Evolutionary conservation across 2,329 filamentous ascomycete species (phyloP), one percentile per base, ranked within the genome.

Genomic region (Cryphonectria carpinicola): DNA sequence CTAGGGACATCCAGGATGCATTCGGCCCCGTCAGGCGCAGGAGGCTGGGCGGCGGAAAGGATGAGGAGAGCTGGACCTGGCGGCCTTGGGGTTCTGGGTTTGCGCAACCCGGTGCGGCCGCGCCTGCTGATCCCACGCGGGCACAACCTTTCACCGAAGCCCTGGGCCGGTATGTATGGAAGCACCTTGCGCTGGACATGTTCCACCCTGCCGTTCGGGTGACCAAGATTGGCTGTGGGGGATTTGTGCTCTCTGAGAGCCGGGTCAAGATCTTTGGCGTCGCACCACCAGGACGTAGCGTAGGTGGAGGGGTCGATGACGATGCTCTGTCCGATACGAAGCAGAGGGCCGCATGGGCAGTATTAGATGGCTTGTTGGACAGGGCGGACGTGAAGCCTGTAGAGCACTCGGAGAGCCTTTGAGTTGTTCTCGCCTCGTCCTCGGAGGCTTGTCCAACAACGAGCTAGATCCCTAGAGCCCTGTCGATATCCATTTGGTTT

Each of bases 1-100:
- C 22, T 19, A 19, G n/a, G 3, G 39, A 37, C 28, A 35, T 17
- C 25, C 5, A 8, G 22, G 65, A 67, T 61, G 10, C 66, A 7
- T 68, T 35, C n/a, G 46, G 35, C 14, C 35, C 72, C 1, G 78
- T 79, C 19, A 81, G 84, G 66, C 81, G 84, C 3, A 80, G 82
- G n/a, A 81, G 79, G 61, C 77, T 87, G 1, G 84, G 84, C 1
- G 85, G 85, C 0, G 80, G 80, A 14, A 81, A 83, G 69, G 77
- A 80, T 11, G 86, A 88, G 70, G 85, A 88, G 68, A 85, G 86
- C 4, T 88, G 86, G 86, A 80, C 76, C 3, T 88, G 86, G 86
- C 80, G 82, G 66, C 74, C 43, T 72, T 43, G 60, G 65, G 11
- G 6, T 6, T n/a, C 35, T 8, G 54, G 10, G 6, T 13, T 22